Percentiles rank a stretch among this genome's conserved stretches.
Conservation (phyloP, 2,329 filamentous ascomycete species). For the Venturia effusa region DNA sequence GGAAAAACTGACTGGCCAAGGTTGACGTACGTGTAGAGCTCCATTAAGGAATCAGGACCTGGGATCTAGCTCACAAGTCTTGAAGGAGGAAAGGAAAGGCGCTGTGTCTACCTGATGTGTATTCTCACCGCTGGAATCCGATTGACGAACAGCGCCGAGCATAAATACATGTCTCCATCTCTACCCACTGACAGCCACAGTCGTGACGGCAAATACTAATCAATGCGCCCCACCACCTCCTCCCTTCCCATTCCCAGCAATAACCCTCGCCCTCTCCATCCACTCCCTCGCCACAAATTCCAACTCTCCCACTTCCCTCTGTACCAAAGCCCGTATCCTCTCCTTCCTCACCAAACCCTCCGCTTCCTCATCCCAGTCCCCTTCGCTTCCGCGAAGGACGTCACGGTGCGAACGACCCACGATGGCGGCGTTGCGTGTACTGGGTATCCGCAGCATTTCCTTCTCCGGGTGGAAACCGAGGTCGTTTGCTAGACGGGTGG, state of each 20-base stretch:
- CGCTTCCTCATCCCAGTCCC: background rate
- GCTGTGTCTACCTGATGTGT: no score
- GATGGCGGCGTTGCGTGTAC: conserved; percentile 76
- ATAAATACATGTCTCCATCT: no score
- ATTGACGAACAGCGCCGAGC: no score
- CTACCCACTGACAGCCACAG: background rate
- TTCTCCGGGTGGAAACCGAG: conserved; percentile 69
- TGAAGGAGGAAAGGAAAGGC: no score
- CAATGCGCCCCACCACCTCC: conserved; percentile 12
- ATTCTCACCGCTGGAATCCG: no score
- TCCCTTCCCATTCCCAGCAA: conserved; percentile 13
- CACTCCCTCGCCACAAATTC: conserved; percentile 13
- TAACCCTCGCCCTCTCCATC: conserved; percentile 13
- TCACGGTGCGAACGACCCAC: conserved; percentile 45
- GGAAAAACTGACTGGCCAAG: no score
- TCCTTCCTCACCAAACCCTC: background rate
- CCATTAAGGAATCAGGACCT: no score
- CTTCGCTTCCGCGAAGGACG: background rate
- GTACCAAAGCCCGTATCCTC: background rate
- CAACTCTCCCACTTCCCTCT: conserved; percentile 10
- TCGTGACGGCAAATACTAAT: background rate
- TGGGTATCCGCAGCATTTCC: conserved; percentile 83
- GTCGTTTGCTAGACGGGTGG: conserved; percentile 55
- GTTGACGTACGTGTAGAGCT: no score
- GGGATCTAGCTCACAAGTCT: no score